Conservation (phyloP, 306 rosid genomes). For the Pterocarpus santalinus region DNA sequence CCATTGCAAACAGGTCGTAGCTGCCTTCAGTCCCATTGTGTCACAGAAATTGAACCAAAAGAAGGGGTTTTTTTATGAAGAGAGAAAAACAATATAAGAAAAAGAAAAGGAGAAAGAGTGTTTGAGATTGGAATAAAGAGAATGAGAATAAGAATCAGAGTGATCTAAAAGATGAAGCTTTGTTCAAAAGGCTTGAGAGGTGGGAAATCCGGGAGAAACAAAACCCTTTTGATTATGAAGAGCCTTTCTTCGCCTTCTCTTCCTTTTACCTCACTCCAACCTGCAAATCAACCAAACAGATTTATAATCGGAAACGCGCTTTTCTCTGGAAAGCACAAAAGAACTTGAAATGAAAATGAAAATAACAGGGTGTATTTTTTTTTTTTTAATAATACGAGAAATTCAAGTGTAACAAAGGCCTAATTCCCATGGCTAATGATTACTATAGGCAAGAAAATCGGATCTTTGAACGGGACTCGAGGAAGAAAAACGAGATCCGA, state of each 20-base stretch:
- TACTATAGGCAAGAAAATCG: conserved; percentile 43
- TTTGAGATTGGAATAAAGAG: neutral
- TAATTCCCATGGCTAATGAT: conserved; percentile 32
- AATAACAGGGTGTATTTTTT: neutral
- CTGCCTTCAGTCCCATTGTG: conserved; percentile 62
- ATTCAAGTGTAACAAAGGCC: neutral
- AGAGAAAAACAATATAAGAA: neutral
- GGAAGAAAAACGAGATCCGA: conserved; percentile 38
- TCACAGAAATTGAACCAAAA: neutral
- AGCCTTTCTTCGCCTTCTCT: neutral
- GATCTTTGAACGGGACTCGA: conserved; percentile 40
- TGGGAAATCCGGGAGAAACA: neutral
- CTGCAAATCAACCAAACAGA: conserved; percentile 34
- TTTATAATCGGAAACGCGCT: neutral
- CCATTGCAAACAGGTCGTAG: conserved; percentile 70
- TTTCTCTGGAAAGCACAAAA: neutral
- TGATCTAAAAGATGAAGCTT: conserved; percentile 31
- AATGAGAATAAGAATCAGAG: conserved; percentile 9
- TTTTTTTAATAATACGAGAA: neutral
- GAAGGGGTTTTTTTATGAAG: neutral
- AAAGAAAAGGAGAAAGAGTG: neutral
- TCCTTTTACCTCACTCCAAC: conserved; percentile 46
- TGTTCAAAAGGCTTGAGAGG: neutral
- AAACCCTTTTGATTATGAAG: neutral
- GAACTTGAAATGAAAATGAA: neutral